phyloP scores from a whole-genome alignment of 345 rosid species.

The Balakata baccata region DNA sequence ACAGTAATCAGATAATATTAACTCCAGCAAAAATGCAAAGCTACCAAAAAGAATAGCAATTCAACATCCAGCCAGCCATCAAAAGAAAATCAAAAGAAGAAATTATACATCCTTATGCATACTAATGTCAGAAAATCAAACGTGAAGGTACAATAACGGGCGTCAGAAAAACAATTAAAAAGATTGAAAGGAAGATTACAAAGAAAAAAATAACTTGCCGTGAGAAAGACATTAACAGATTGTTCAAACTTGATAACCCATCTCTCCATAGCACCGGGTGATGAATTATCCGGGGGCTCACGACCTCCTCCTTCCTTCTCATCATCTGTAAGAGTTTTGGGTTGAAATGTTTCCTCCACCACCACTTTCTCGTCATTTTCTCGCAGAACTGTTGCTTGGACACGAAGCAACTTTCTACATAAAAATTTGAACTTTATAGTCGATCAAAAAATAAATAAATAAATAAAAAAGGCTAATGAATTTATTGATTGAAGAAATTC shows the following conservation, averaged over 20 bases:
- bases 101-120: background rate
- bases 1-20: background rate
- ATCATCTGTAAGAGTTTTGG: slow-evolving; percentile 35
- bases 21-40: background rate
- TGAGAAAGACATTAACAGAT: slow-evolving; percentile 72
- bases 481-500: background rate
- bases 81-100: background rate
- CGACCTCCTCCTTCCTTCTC: slow-evolving; percentile 25
- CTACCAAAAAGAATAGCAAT: background rate
- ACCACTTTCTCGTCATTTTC: slow-evolving; percentile 68
- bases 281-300: slow-evolving; percentile 27
- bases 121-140: background rate
- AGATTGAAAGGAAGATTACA: background rate
- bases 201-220: slow-evolving; percentile 37
- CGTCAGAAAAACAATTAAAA: background rate
- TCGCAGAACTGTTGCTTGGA: slow-evolving; percentile 57
- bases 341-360: slow-evolving; percentile 61
- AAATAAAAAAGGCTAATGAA: background rate
- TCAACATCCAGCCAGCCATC: background rate
- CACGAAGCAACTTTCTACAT: slow-evolving; percentile 32
- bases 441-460: too few species aligned
- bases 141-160: background rate
- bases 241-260: slow-evolving; percentile 75
- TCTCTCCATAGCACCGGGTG: slow-evolving; percentile 40
- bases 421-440: background rate